Base-by-base conservation (phyloP, 2,329 filamentous ascomycete genomes). In the Zymoseptoria brevis region DNA sequence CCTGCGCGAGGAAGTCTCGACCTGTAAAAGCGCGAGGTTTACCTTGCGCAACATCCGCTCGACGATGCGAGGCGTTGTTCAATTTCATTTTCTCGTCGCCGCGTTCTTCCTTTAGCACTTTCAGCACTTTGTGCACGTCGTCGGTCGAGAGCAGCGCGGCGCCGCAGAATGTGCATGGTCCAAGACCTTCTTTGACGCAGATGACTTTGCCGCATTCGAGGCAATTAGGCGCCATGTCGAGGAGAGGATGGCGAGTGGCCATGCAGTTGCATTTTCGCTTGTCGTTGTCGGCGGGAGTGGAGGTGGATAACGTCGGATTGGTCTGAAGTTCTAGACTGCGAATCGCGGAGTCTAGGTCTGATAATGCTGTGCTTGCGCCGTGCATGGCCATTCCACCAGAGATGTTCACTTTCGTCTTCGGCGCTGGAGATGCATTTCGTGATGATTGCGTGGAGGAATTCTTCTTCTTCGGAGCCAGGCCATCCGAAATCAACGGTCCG, bases 191-290 rank as follows among this genome's bases (percentile, higher is more conserved):
- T 69, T 94, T 92, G 22, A 96, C 85, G 72, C 94, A 99, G 57
- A 97, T 87, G 11, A 99, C 90, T 73, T 97, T 97, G 60, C 94
- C 94, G 68, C 94, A 99, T 51, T 83, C 87, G 16, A 95, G 77
- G 71, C 94, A 99, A 72, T 97, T 99, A 0, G 94, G 94, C 0
- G 92, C 91, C 0, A 93, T 91, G n/a, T 84, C 84, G 51, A 96
- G 87, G 2, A 97, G 82, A 0, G 93, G 89, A 73, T 99, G 94
- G 1, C 89, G 84, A 0, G 88, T 86, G 0, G 89, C 94, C 69
- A 95, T 90, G 73, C 94, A 99, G 67, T 88, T 88, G 74, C 94
- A 99, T 58, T 85, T 85, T 6, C 88, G 83, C 55, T 84, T 80
- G 8, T 77, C 76, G 24, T 76, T 75, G 22, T 85, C 78, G 61